phyloP scores from a whole-genome alignment of 192 early-diverging fungal species.

The Lobosporangium transversale region DNA sequence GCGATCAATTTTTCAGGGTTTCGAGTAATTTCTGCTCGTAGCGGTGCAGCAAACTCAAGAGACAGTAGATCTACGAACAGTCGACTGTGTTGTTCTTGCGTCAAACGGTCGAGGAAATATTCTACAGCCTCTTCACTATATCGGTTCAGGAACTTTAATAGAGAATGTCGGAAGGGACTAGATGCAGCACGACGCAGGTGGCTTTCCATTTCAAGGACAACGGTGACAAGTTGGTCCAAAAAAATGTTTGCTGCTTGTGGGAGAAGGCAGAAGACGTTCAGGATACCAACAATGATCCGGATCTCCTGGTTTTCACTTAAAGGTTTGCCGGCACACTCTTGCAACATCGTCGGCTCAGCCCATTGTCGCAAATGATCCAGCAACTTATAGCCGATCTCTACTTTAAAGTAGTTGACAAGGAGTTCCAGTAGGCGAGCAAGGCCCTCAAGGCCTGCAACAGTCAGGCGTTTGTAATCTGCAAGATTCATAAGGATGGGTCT shows the following conservation, averaged over 20 bases:
- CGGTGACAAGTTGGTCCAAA: conserved; percentile 89
- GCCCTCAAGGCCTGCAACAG: conserved; percentile 92
- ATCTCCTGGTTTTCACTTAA: conserved; percentile 94
- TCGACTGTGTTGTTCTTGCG: conserved; percentile 65
- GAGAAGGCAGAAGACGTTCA: conserved; percentile 93
- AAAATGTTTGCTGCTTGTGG: conserved; percentile 92
- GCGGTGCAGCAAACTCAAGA: conserved; percentile 60
- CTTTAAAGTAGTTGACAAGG: conserved; percentile 97
- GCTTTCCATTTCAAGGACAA: conserved; percentile 88
- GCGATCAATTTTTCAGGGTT: conserved; percentile 65
- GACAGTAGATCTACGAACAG: conserved; percentile 73
- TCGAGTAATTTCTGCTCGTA: conserved; percentile 74
- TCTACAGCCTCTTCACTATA: conserved; percentile 86
- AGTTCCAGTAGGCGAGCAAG: conserved; percentile 93
- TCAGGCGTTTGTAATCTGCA: conserved; percentile 93
- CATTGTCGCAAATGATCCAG: conserved; percentile 94
- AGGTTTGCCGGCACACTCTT: conserved; percentile 82
- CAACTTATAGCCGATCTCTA: conserved; percentile 97
- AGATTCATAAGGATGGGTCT: conserved; percentile 96
- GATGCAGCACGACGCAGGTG: conserved; percentile 83
- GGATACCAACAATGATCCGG: conserved; percentile 92
- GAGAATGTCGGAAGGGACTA: conserved; percentile 92
- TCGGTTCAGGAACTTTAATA: conserved; percentile 91
- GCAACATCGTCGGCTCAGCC: conserved; percentile 87
- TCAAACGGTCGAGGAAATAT: conserved; percentile 84